Evolutionary conservation across 768 basidiomycete species (phyloP), one percentile per base, ranked within the genome.

Genomic region (Nevesoporus exiguus): DNA sequence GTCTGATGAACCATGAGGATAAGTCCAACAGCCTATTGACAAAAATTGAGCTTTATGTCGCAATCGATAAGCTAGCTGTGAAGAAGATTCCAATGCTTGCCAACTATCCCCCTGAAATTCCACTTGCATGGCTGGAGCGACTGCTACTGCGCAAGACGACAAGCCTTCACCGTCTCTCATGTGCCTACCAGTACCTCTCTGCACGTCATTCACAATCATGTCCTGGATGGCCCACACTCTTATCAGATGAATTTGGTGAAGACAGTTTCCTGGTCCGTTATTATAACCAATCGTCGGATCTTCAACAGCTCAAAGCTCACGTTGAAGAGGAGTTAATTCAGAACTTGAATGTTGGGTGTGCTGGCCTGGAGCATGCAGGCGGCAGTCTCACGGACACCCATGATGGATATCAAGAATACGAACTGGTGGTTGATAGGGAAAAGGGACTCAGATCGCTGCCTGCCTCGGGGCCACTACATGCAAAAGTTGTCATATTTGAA

Each of bases 11-110:
- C 27, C 69, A 73, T 14, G 76, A 78, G 51, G 56, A 66, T 36
- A 31, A 58, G 2, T 78, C 77, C 0, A 52, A 73, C 5, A 74
- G 78, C 67, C 49, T 80, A 29, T 61, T 82, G 44, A 66, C 65
- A 0, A 15, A 36, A 5, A 34, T 66, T 0, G 74, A 48, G 24
- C 47, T 48, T 9, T 48, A 10, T 25, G 24, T 48, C 1, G 47
- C 47, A 4, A 22, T 48, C 10, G 47, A 47, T 17, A 47, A 34
- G 25, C n/a, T 37, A 24, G 34, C 7, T 7, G 34, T 36, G 8
- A 27, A 27, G n/a, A 11, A 37, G 34, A 3, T 36, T 7, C 14
- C 34, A 13, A 15, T 17, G 34, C 34, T 36, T 17, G 34, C 34
- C 34, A 5, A 36, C 14, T 36, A 36, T 36, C 15, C 34, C 15